Conservation (phyloP, 495 filamentous ascomycete genomes). For the Daldinia grandis region DNA sequence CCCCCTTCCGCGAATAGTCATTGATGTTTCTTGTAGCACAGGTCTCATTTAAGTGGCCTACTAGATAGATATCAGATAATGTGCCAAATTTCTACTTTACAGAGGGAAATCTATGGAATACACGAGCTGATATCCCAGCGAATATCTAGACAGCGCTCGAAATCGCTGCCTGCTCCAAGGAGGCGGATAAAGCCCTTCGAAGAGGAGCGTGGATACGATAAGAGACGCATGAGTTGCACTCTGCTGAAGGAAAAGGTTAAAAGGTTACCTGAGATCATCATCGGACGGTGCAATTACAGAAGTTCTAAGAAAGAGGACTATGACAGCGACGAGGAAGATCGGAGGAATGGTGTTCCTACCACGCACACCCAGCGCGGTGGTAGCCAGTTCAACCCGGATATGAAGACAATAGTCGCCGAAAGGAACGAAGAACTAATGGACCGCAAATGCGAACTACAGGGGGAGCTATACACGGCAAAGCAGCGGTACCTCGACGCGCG, state of each 20-base stretch:
- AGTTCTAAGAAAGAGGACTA: not conserved
- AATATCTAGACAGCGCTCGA: not conserved
- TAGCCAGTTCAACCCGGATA: not conserved
- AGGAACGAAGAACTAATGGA: constrained; percentile 3
- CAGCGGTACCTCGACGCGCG: constrained; percentile 16
- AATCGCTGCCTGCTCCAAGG: not conserved
- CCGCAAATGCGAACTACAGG: not conserved
- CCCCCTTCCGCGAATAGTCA: not conserved
- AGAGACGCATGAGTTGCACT: not conserved
- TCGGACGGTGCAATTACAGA: not conserved
- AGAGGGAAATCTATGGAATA: not conserved
- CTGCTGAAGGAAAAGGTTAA: not conserved
- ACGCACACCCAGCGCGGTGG: not conserved
- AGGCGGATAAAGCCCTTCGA: not conserved
- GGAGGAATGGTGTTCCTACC: constrained; percentile 21
- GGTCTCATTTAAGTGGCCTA: not conserved
- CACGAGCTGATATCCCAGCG: not conserved
- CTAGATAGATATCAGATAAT: not conserved
- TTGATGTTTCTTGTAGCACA: not conserved
- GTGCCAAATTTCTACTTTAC: not conserved
- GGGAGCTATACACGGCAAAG: not conserved
- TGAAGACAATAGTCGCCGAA: not conserved
- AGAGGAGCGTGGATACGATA: not conserved
- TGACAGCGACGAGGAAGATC: constrained; percentile 34
- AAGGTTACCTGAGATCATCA: not conserved